A percentile compares a stretch with the other conserved stretches of the same genome.
Conservation (phyloP, 148 eudicot genomes). For the Rhododendron ovatum region DNA sequence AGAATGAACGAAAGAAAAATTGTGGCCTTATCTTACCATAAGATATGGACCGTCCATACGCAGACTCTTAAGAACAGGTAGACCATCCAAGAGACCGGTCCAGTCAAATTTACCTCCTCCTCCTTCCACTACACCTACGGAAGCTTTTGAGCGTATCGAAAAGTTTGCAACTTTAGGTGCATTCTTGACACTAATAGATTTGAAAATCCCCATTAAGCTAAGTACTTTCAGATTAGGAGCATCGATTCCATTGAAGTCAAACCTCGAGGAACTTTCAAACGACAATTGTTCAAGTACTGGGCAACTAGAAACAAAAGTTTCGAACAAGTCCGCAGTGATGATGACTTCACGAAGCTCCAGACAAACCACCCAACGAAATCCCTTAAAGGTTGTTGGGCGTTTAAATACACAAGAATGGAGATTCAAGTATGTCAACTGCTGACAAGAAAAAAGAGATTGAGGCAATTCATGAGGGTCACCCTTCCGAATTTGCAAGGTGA, state of each 20-base stretch:
- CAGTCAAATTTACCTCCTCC: not conserved
- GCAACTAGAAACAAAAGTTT: slow-evolving; percentile 7
- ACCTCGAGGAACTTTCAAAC: not conserved
- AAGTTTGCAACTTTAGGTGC: not conserved
- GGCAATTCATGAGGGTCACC: not conserved
- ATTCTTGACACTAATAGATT: not conserved
- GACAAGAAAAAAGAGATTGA: not conserved
- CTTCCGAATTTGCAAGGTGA: not conserved
- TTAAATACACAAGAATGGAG: slow-evolving; percentile 2
- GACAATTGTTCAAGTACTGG: slow-evolving; percentile 3
- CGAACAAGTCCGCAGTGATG: not conserved
- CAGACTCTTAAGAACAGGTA: not conserved
- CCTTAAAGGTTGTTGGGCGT: not conserved
- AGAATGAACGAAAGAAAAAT: too few species aligned
- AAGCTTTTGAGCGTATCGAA: not conserved
- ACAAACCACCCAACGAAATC: not conserved
- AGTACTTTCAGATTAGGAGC: not conserved
- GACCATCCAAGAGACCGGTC: not conserved
- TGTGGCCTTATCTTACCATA: not conserved
- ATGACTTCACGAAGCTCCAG: not conserved
- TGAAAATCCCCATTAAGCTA: not conserved
- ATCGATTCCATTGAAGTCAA: not conserved
- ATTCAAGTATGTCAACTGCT: not conserved
- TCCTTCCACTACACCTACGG: not conserved
- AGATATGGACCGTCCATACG: not conserved